phyloP scores from a whole-genome alignment of 176 grass and related monocot species.

The Aechmea fasciata region DNA sequence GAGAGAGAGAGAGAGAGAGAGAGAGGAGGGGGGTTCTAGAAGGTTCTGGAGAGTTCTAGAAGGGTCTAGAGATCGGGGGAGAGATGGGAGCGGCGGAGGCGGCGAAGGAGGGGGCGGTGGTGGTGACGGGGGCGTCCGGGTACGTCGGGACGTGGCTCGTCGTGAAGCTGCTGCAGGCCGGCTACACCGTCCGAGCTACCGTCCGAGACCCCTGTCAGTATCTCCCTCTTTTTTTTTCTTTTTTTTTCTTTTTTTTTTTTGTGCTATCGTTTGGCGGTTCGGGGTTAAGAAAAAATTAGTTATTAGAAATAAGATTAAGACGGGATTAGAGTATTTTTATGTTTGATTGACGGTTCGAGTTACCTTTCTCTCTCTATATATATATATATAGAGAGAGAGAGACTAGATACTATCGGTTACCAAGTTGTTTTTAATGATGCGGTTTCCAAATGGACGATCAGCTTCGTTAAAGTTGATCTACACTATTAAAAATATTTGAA shows the following conservation, averaged over 20 bases:
- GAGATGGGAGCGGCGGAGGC: not conserved
- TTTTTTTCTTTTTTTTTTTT: not conserved
- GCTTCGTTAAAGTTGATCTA: too few relatives aligned
- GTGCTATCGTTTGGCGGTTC: too few relatives aligned
- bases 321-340: too few relatives aligned
- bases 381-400: too few relatives aligned
- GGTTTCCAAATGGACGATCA: too few relatives aligned
- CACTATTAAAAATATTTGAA: too few relatives aligned
- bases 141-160: constrained; percentile 81
- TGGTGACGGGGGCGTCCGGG: constrained; percentile 74
- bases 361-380: too few relatives aligned
- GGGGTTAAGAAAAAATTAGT: too few relatives aligned
- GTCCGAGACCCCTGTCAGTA: constrained; percentile 60
- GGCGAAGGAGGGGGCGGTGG: constrained; percentile 40
- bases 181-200: constrained; percentile 66
- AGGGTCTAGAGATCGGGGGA: not conserved
- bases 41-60: not conserved
- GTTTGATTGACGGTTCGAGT: too few relatives aligned
- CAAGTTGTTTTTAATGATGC: too few relatives aligned
- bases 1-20: not conserved
- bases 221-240: not conserved
- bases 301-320: too few relatives aligned
- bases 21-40: not conserved
- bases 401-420: too few relatives aligned
- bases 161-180: constrained; percentile 67